Base-by-base conservation (phyloP, 352 stramenopile genomes). In the Detonula confervacea region DNA sequence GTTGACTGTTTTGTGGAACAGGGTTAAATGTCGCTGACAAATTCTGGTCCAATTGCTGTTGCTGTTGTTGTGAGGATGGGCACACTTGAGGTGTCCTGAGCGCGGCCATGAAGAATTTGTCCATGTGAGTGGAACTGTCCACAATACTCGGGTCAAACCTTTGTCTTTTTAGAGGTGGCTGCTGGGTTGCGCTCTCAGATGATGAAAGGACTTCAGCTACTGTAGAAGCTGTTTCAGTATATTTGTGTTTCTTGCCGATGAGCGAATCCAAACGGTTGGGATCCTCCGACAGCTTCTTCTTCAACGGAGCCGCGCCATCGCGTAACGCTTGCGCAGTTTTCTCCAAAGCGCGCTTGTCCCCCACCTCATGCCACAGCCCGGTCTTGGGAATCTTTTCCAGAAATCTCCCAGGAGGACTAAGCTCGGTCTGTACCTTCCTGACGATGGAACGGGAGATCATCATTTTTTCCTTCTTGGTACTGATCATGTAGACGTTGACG, bases 261-360 rank as follows among this genome's bases (percentile, higher is more conserved):
- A 42, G 5, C 35, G 12, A 5, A 12, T 5, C 35, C 35, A 42
- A 42, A 42, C 35, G 5, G 5, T 42, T 12, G 35, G 90, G 62
- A 73, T 91, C 86, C 30, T 73, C 72, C 16, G 73, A 86, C 9
- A 92, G 60, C 52, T 89, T 71, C 57, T 88, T 90, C 44, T 83
- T 57, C n/a, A 92, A 65, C 14, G 46, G 71, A 24, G 81, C 77
- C 16, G 83, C 86, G 11, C 87, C 84, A 81, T 92, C 87, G 3
- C 87, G 78, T 24, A 92, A 55, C 47, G 84, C 81, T 71, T 92
- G 87, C 22, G 81, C 86, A 12, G 87, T 91, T 54, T 92, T 92
- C 71, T 91, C 87, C 11, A 88, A 59, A 30, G 84, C 87, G 42
- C 88, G 88, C 39, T 81, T 83, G 22, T 86, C 75, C 42, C 78